Evolutionary conservation across 805 yeast genomes (phyloP), one percentile per base, ranked within the genome.

Genomic region (Schwanniomyces yamadae): DNA sequence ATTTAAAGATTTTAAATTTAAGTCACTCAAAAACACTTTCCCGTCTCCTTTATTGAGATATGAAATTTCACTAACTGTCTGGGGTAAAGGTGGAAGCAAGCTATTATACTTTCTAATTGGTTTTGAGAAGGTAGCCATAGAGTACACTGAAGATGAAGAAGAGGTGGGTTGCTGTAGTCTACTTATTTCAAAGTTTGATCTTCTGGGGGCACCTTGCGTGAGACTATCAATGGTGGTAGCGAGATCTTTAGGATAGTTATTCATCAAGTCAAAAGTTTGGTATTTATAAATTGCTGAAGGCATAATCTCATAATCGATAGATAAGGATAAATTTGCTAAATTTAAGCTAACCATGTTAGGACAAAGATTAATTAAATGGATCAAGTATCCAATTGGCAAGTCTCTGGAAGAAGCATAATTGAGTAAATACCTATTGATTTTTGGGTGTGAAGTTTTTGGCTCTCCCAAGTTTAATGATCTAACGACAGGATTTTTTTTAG

Each of bases 331-430:
- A 31, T 73, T 72, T 4, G 78, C 78, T n/a, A 88, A 55, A 48
- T 88, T 71, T 16, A 88, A 46, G 3, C 60, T 48, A 11, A 53
- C 59, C 23, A 88, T 48, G 45, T 83, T 81, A 10, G 78, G 78
- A 52, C 96, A 89, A 22, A 76, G 61, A n/a, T 71, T 72, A 24
- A 88, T 51, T 23, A 87, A 50, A 54, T 85, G 95, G 10, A 88
- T 52, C 7, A 89, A 50, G 43, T 78, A 77, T 0, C 96, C 96
- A 19, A 82, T 61, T 1, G 96, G 96, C 5, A 88, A 54, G 54
- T 88, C 96, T 46, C 74, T 78, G n/a, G 82, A 71, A 14, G 74
- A 66, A 3, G 86, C 70, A 57, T 83, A 84, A 54, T 77, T 82
- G 36, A 70, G 49, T 23, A 86, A 55, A 44, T 81, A 78, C 38